Evolutionary conservation across 257 asterid genomes (phyloP).

Genomic region (Eucommia ulmoides): DNA sequence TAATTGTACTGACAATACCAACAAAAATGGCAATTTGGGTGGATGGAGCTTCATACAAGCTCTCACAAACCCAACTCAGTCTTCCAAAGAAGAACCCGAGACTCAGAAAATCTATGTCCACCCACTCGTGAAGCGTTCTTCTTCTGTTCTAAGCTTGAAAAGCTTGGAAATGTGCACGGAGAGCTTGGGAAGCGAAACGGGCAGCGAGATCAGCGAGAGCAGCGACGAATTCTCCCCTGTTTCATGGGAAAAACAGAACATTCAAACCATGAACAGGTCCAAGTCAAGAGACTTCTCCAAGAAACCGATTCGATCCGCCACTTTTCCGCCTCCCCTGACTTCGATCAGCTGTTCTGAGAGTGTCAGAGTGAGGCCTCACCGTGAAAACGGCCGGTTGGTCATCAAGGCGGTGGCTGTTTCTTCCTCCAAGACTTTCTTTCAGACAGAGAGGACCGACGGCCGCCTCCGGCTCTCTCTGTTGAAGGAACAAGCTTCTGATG

Average conservation of each 20-base stretch:
- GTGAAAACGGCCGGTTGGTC: conserved; percentile 66
- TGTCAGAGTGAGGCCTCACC: conserved; percentile 37
- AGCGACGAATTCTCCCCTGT: conserved; percentile 16
- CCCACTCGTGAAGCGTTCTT: conserved; percentile 32
- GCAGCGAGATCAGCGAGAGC: conserved; percentile 29
- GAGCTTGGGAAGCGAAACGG: conserved; percentile 66
- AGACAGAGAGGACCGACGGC: conserved; percentile 48
- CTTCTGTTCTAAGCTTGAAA: conserved; percentile 25
- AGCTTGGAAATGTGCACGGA: conserved; percentile 91
- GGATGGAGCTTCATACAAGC: conserved; percentile 27
- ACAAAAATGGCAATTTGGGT: conserved; percentile 3
- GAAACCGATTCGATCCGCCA: conserved; percentile 10
- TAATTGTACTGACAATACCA: conserved; percentile 1
- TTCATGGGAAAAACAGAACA: conserved; percentile 8
- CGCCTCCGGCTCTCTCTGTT: conserved; percentile 53
- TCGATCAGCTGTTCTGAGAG: conserved; percentile 40
- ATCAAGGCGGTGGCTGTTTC: conserved; percentile 35
- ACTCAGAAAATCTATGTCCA: conserved; percentile 26
- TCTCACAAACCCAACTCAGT: conserved; percentile 6
- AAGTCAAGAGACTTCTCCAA: conserved; percentile 10
- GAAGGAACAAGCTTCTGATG: neutral
- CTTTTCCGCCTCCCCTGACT: conserved; percentile 70
- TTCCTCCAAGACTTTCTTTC: conserved; percentile 19
- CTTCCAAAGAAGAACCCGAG: conserved; percentile 2
- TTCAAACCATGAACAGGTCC: conserved; percentile 1